These are phyloP conservation scores for Apiospora arundinis DNA, from an alignment of 2,329 filamentous ascomycete genomes.

Conservation along the genomic window DNA sequence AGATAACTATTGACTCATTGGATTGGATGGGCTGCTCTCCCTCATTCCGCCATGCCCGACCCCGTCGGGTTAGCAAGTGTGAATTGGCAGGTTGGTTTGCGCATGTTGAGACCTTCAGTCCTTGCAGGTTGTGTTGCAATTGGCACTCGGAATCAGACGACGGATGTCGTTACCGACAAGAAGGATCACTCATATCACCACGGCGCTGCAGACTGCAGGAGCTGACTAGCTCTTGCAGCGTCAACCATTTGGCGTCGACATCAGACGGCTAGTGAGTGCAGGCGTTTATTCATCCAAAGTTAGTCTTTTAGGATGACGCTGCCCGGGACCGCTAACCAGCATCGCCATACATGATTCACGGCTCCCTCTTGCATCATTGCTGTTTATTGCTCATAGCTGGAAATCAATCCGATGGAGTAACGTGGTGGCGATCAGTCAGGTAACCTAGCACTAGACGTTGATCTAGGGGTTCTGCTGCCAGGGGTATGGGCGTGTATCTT, in stretches of 20 bases:
- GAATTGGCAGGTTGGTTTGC: background rate
- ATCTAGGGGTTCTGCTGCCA: background rate
- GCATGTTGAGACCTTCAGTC: background rate
- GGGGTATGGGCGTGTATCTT: background rate
- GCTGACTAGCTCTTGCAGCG: background rate
- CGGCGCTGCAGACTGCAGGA: background rate
- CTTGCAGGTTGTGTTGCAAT: constrained; percentile 16
- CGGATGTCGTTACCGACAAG: constrained; percentile 12
- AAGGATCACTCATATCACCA: background rate
- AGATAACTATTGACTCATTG: background rate
- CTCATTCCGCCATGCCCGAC: background rate
- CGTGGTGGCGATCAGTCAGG: background rate
- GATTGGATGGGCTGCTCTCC: background rate
- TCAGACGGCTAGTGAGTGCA: constrained; percentile 3
- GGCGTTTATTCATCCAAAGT: constrained; percentile 9
- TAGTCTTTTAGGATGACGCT: background rate
- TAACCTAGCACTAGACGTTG: constrained; percentile 2
- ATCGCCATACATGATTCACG: constrained; percentile 1
- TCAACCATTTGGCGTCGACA: background rate
- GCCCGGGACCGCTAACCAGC: background rate
- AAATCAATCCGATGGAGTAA: background rate
- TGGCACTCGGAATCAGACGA: constrained; percentile 7
- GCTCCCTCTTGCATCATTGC: background rate
- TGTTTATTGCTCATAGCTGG: background rate
- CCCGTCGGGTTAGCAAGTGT: background rate